Evolutionary conservation across 371 early-diverging fungal genomes (phyloP).

Genomic region (Paraphysoderma sedebokerense): DNA sequence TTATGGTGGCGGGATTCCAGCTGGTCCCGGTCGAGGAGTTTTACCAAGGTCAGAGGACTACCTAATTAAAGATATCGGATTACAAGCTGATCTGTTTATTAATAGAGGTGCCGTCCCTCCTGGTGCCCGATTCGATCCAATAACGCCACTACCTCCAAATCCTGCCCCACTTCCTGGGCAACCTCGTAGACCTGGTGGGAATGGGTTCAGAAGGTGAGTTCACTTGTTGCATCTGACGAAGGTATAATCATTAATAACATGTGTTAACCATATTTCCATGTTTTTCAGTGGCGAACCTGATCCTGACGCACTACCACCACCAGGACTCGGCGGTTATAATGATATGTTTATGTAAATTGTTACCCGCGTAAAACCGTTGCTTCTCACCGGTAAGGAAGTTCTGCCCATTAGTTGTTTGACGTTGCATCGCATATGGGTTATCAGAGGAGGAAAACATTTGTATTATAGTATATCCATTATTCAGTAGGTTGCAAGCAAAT

Average conservation of each 20-base stretch:
- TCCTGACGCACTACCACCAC: slow-evolving; percentile 55
- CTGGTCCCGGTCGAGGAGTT: neutral
- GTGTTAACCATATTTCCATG: neutral
- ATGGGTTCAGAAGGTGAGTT: slow-evolving; percentile 16
- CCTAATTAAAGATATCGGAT: neutral
- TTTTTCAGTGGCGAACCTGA: slow-evolving; percentile 51
- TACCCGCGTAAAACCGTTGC: too few species aligned
- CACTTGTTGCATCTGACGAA: slow-evolving; percentile 4
- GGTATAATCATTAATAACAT: slow-evolving; percentile 3
- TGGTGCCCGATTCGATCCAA: slow-evolving; percentile 89
- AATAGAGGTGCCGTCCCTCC: slow-evolving; percentile 64
- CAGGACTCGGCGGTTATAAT: slow-evolving; percentile 45
- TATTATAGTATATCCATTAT: too few species aligned
- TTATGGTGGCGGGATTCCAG: too few species aligned
- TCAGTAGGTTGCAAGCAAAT: too few species aligned
- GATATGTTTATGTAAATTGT: slow-evolving; percentile 54
- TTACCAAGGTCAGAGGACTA: neutral
- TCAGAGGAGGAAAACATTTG: too few species aligned
- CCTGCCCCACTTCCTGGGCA: slow-evolving; percentile 22
- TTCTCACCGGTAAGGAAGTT: too few species aligned
- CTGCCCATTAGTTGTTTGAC: too few species aligned
- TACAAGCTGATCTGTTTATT: neutral
- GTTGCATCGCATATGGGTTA: too few species aligned
- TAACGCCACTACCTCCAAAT: slow-evolving; percentile 50
- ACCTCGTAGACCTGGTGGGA: slow-evolving; percentile 16